Percentiles rank a stretch among this genome's conserved stretches.
Evolutionary conservation across 2,329 filamentous ascomycete genomes (phyloP).

Genomic region (Colletotrichum tanaceti): DNA sequence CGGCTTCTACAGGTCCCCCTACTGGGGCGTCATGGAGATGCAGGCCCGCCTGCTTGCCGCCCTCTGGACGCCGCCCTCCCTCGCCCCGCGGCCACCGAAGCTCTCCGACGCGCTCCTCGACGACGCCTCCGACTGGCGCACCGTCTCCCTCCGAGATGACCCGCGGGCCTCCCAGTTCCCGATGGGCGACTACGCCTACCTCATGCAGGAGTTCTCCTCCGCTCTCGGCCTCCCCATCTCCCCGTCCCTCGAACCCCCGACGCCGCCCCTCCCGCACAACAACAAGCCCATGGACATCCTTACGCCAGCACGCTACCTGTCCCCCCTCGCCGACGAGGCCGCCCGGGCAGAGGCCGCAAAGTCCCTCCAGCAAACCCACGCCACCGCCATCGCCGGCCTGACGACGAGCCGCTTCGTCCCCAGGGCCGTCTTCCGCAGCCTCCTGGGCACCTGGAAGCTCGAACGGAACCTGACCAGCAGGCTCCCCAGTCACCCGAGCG

Average conservation of each 20-base stretch:
- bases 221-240: slow-evolving; percentile 65
- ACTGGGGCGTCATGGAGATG: slow-evolving; percentile 91
- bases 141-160: slow-evolving; percentile 63
- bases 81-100: slow-evolving; percentile 42
- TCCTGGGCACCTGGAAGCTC: slow-evolving; percentile 77
- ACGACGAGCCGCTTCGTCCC: slow-evolving; percentile 66
- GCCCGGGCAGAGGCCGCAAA: slow-evolving; percentile 52
- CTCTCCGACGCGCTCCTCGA: slow-evolving; percentile 56
- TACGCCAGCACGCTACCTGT: slow-evolving; percentile 66
- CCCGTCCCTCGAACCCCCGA: slow-evolving; percentile 48
- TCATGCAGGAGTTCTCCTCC: slow-evolving; percentile 77
- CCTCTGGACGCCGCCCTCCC: slow-evolving; percentile 62
- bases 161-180: slow-evolving; percentile 76
- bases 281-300: slow-evolving; percentile 63
- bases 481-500: slow-evolving; percentile 69
- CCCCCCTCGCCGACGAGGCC: slow-evolving; percentile 52
- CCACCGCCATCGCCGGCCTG: slow-evolving; percentile 55
- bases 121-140: slow-evolving; percentile 59
- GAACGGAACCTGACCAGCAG: slow-evolving; percentile 66
- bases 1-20: slow-evolving; percentile 85
- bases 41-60: slow-evolving; percentile 77
- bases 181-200: slow-evolving; percentile 82
- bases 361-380: slow-evolving; percentile 60
- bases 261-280: slow-evolving; percentile 55
- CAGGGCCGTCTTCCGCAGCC: slow-evolving; percentile 74